Base-by-base conservation (phyloP, 1,284 basidiomycete species). In the Thecaphora thlaspeos region DNA sequence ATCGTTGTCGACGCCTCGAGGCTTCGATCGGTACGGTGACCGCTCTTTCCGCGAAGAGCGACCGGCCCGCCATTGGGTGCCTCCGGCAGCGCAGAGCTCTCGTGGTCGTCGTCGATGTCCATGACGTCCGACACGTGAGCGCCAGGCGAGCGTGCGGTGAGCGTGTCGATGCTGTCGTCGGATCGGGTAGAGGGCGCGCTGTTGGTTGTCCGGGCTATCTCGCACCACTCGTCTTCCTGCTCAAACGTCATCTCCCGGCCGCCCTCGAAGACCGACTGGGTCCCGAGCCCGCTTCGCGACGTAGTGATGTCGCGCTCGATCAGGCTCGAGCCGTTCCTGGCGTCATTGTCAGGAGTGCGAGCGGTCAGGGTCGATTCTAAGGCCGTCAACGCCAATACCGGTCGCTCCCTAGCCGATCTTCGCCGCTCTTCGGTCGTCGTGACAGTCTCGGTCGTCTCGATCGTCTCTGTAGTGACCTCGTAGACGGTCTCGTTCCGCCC, bases 391-490 rank as follows among this genome's bases (percentile, higher is more conserved):
- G 28, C 28, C 28, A 14, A 30, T 8, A 30, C 28, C 8, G 28
- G 28, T 8, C 28, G 28, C 7, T 30, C 14, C 28, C 7, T 30
- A 30, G 28, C 8, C 28, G 8, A 8, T 17, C 32, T 7, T 1
- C 34, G 36, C 8, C 48, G 62, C 34, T 64, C 67, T 15, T 70
- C 57, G 2, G 63, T 60, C 23, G 64, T 73, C 34, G 74, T 73
- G 10, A 67, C 52, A 9, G 73, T 61, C 48, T 73, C 68, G 22
- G 68, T 48, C 3, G 71, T 77, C 57, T 80, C 79, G 10, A 68
- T 68, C 23, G 79, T 62, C 60, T 80, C 79, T 26, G 80, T 80
- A 4, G 75, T 79, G 51, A 82, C 78, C 68, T 82, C 81, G 52
- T 77, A 79, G 21, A 75, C 62, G 21, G 73, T 76, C 17, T 77